These are phyloP conservation scores for Nitzschia sp. DNA, from an alignment of 108 stramenopile genomes.

Conservation along the genomic window DNA sequence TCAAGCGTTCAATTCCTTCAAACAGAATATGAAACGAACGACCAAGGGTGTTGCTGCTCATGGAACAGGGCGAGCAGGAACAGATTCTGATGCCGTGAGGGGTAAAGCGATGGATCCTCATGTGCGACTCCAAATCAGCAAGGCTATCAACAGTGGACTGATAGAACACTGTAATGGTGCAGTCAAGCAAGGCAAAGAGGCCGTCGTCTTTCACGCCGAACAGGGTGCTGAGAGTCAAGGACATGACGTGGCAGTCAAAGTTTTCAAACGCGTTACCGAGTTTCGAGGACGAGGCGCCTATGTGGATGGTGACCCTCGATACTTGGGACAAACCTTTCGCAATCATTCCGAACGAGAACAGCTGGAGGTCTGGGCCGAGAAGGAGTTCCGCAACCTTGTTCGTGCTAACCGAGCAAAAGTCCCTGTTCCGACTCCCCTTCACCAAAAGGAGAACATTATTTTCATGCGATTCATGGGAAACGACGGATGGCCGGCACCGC, in stretches of 20 bases:
- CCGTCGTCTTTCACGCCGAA: conserved; percentile 76
- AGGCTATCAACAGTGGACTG: conserved; percentile 66
- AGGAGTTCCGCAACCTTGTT: conserved; percentile 81
- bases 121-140: conserved; percentile 62
- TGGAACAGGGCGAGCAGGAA: conserved; percentile 70
- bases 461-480: conserved; percentile 85
- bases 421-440: conserved; percentile 67
- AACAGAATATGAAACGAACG: conserved; percentile 47
- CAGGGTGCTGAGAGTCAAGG: conserved; percentile 53
- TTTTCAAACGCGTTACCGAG: conserved; percentile 81
- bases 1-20: conserved; percentile 65
- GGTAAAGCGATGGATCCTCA: conserved; percentile 73
- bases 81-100: conserved; percentile 59
- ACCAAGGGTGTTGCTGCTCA: conserved; percentile 73
- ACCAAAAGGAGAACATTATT: conserved; percentile 70
- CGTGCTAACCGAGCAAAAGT: conserved; percentile 67
- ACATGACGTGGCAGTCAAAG: conserved; percentile 81
- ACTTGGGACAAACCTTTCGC: conserved; percentile 40
- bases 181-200: conserved; percentile 88
- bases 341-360: conserved; percentile 54
- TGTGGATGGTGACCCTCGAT: conserved; percentile 79
- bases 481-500: conserved; percentile 84
- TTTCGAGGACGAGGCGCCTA: conserved; percentile 65
- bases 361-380: conserved; percentile 79
- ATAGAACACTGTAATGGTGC: conserved; percentile 73